Percentiles rank a stretch among this genome's conserved stretches.
Conservation (phyloP, 2,329 filamentous ascomycete genomes). For the Pseudogymnoascus sp. region DNA sequence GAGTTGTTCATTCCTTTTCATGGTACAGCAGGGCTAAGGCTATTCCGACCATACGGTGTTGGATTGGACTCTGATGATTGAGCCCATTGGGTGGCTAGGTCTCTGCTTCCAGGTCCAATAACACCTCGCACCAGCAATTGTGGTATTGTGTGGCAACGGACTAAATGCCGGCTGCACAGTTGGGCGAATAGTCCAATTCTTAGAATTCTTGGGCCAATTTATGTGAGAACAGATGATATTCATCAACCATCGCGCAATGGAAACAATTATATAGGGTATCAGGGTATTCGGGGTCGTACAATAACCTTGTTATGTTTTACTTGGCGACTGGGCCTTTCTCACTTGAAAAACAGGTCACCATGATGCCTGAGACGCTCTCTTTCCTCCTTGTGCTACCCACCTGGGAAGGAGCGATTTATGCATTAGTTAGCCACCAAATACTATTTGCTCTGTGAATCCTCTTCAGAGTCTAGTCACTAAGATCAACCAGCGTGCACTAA, state of each 20-base stretch:
- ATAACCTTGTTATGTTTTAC: not conserved
- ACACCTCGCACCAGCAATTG: not conserved
- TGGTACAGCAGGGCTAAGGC: not conserved
- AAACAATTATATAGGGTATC: not conserved
- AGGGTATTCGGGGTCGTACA: not conserved
- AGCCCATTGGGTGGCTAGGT: not conserved
- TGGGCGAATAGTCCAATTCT: not conserved
- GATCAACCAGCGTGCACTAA: not conserved
- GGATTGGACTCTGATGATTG: not conserved
- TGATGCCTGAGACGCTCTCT: not conserved
- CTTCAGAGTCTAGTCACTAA: not conserved
- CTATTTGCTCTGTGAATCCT: not conserved
- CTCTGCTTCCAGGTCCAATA: not conserved
- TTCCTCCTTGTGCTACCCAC: not conserved
- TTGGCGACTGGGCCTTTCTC: not conserved
- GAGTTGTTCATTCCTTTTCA: not conserved
- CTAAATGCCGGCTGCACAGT: not conserved
- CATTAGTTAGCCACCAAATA: slow-evolving; percentile 3
- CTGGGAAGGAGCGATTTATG: not conserved
- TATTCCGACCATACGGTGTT: not conserved
- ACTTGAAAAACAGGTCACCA: slow-evolving; percentile 1
- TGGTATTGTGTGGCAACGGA: not conserved
- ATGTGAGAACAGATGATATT: not conserved
- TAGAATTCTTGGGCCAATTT: not conserved
- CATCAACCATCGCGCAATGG: not conserved